phyloP scores from a whole-genome alignment of 2,329 filamentous ascomycete genomes.

The Pseudogymnoascus sp. region DNA sequence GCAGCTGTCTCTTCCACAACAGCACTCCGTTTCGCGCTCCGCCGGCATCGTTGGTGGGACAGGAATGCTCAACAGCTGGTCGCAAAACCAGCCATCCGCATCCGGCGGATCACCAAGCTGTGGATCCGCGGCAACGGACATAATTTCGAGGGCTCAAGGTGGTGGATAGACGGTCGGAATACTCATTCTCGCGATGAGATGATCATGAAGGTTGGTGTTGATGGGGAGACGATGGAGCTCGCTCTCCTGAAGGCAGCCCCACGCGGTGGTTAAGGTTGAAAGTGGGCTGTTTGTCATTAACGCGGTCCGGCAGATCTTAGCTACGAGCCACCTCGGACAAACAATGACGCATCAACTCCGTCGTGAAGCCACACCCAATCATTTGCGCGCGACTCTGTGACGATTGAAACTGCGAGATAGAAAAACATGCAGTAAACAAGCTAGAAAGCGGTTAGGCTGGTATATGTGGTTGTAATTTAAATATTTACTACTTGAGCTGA shows the following conservation, averaged over 20 bases:
- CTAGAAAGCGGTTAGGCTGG: background rate
- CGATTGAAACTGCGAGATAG: background rate
- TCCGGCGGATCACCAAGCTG: background rate
- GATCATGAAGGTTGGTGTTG: background rate
- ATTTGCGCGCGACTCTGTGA: background rate
- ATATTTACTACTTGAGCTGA: background rate
- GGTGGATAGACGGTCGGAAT: background rate
- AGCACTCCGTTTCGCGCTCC: conserved; percentile 51
- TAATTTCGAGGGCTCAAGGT: conserved; percentile 4
- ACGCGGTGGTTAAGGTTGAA: conserved; percentile 4
- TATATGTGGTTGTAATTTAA: background rate
- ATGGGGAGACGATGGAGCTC: background rate
- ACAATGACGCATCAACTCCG: background rate
- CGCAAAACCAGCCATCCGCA: background rate
- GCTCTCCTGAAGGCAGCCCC: conserved; percentile 4
- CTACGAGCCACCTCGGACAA: background rate
- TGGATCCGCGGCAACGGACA: conserved; percentile 2
- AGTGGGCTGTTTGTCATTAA: conserved; percentile 8
- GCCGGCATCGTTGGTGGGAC: background rate
- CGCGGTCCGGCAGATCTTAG: background rate
- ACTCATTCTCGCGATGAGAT: background rate
- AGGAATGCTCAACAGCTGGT: background rate
- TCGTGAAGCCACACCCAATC: background rate
- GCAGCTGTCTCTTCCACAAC: conserved; percentile 77
- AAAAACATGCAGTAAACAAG: background rate